Percentiles rank a stretch among this genome's conserved stretches.
Evolutionary conservation across 2,329 filamentous ascomycete species (phyloP).

Genomic region (Penicillium fuscoglaucum): DNA sequence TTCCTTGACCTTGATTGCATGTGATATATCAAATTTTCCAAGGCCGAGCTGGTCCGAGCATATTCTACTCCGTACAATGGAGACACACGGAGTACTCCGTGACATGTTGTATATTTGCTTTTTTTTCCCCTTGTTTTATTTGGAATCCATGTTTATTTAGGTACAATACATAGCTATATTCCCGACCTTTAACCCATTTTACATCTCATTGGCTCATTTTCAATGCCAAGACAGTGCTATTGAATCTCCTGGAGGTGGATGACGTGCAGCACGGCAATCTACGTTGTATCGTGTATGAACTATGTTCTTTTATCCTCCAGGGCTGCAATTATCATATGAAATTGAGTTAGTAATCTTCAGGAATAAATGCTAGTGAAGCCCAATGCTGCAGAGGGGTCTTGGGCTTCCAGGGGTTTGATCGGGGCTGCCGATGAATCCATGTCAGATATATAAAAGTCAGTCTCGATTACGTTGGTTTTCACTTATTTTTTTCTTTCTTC

Average conservation of each 20-base stretch:
- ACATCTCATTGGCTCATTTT: background rate
- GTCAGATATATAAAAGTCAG: slow-evolving; percentile 16
- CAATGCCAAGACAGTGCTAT: background rate
- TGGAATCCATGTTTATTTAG: background rate
- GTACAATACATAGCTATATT: background rate
- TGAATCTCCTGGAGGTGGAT: background rate
- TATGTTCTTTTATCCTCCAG: background rate
- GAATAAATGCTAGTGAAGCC: background rate
- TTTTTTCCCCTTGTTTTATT: background rate
- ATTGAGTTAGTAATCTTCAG: background rate
- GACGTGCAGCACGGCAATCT: background rate
- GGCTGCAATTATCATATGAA: background rate
- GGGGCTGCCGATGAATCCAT: slow-evolving; percentile 14
- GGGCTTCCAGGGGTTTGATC: slow-evolving; percentile 7
- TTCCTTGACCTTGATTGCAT: background rate
- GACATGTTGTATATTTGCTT: background rate
- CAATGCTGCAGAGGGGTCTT: slow-evolving; percentile 1
- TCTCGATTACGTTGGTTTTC: background rate
- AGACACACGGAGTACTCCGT: background rate
- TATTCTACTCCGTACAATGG: background rate
- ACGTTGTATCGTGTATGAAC: background rate
- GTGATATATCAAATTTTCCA: background rate
- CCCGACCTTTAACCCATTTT: background rate
- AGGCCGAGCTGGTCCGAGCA: background rate
- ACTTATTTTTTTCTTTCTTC: background rate